Percentiles rank a stretch among this genome's conserved stretches.
These are phyloP conservation scores for Boletus edulis DNA, from an alignment of 768 basidiomycete species.

Conservation along the genomic window DNA sequence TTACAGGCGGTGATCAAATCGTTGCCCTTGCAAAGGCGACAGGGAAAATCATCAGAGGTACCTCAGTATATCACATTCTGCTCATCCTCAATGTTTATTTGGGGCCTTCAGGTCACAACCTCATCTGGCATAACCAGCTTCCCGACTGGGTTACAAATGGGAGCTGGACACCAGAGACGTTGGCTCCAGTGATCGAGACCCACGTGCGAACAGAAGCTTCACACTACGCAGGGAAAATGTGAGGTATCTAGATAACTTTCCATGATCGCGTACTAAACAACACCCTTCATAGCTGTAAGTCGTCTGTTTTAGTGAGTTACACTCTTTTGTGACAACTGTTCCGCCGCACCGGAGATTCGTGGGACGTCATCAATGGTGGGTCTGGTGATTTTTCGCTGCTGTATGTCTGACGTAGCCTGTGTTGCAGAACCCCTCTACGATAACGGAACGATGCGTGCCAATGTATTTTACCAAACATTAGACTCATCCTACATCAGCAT, in stretches of 20 bases:
- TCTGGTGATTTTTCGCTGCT: not conserved
- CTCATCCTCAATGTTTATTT: not conserved
- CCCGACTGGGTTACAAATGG: slow-evolving; percentile 17
- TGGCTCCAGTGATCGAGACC: slow-evolving; percentile 16
- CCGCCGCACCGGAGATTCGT: slow-evolving; percentile 7
- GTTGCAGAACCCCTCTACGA: slow-evolving; percentile 40
- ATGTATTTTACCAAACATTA: slow-evolving; percentile 52
- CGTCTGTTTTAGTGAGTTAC: not conserved
- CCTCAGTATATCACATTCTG: not conserved
- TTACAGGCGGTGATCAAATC: slow-evolving; percentile 20
- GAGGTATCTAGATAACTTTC: not conserved
- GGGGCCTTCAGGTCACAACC: slow-evolving; percentile 12
- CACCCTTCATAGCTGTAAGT: slow-evolving; percentile 11
- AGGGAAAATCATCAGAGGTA: slow-evolving; percentile 21
- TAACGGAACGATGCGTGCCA: slow-evolving; percentile 51
- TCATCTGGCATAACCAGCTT: slow-evolving; percentile 17
- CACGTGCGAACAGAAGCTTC: slow-evolving; percentile 19
- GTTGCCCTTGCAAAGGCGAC: slow-evolving; percentile 17
- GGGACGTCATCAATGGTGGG: slow-evolving; percentile 23
- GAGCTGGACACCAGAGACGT: slow-evolving; percentile 8
- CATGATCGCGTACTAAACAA: not conserved
- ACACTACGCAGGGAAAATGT: slow-evolving; percentile 16
- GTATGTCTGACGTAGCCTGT: not conserved
- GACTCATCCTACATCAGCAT: slow-evolving; percentile 46
- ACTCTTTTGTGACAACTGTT: not conserved